These are phyloP conservation scores for Paramyrothecium sp. DNA, from an alignment of 2,329 filamentous ascomycete genomes.

Conservation along the genomic window DNA sequence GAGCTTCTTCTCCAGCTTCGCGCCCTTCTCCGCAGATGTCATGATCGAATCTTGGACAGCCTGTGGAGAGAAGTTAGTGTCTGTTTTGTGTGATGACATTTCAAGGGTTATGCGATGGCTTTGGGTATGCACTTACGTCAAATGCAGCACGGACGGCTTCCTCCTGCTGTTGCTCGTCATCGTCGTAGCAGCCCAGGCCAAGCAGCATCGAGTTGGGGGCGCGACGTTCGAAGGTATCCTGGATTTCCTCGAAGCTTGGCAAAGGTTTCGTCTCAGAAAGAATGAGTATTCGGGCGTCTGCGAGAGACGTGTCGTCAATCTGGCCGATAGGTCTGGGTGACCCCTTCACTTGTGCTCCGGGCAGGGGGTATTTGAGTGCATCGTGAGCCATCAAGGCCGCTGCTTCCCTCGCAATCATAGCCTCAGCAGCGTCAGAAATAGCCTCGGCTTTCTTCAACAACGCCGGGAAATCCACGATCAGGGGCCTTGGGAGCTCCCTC, in stretches of 20 bases:
- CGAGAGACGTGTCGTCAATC: slow-evolving; percentile 70
- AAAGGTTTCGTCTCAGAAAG: slow-evolving; percentile 62
- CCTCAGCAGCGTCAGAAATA: slow-evolving; percentile 62
- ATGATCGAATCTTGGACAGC: slow-evolving; percentile 72
- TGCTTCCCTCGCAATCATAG: slow-evolving; percentile 73
- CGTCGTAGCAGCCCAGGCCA: slow-evolving; percentile 76
- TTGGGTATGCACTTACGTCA: slow-evolving; percentile 52
- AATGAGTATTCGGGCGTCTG: slow-evolving; percentile 75
- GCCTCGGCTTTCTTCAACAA: slow-evolving; percentile 63
- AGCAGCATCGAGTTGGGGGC: slow-evolving; percentile 63
- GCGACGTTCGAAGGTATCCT: slow-evolving; percentile 51
- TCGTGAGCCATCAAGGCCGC: slow-evolving; percentile 81
- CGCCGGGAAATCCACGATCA: slow-evolving; percentile 66
- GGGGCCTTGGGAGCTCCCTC: slow-evolving; percentile 74
- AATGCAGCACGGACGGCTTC: slow-evolving; percentile 68
- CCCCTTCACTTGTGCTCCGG: slow-evolving; percentile 64
- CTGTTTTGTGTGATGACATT: background rate
- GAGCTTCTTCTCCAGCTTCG: slow-evolving; percentile 94
- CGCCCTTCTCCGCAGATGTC: slow-evolving; percentile 72
- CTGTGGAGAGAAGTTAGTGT: slow-evolving; percentile 35
- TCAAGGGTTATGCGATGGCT: background rate
- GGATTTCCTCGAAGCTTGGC: slow-evolving; percentile 49
- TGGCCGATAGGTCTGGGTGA: slow-evolving; percentile 56
- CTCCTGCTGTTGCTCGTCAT: slow-evolving; percentile 67
- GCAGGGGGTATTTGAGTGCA: slow-evolving; percentile 70